Evolutionary conservation across 176 grass and related monocot species (phyloP), one percentile per base, ranked within the genome.

Genomic region (Olyra latifolia): DNA sequence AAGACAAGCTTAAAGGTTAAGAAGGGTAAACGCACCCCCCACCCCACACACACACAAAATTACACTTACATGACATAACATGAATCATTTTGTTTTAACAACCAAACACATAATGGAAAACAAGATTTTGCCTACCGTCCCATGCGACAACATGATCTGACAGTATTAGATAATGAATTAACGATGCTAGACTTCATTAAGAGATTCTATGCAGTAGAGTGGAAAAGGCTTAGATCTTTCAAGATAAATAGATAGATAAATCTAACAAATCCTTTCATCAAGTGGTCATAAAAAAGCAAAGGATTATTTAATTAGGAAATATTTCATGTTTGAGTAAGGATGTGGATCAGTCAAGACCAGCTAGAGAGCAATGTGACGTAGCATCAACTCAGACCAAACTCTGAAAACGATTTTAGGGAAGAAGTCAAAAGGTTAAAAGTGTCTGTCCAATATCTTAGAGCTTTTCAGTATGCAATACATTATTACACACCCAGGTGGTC

Each of bases 221-320:
- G 17, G 41, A 35, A 47, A 72, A 46, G 5, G 24, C 3, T 8
- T 2, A 0, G 6, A 71, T n/a, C 22, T 55, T 65, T 66, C 45
- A 62, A 69, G 62, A 42, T 35, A 64, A 68, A 35, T 16, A 59
- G 4, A 41, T 22, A 28, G 4, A 67, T 45, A 72, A 79, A 54
- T 63, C 56, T 41, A 79, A 43, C 30, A 80, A 56, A 66, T 74
- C 50, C 43, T 61, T 62, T 73, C 47, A 38, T 80, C 11, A 85
- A 42, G 40, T 68, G 15, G 13, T 57, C 39, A 69, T 38, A 80
- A 8, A 8, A 68, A 67, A 67, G 47, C 28, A 42, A 40, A 67
- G 10, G 66, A 11, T 32, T 58, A 49, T 68, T 42, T 58, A 70
- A 22, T 19, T 71, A 32, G 50, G 13, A 1, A 24, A 76, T 44